Base-by-base conservation (phyloP, 768 basidiomycete genomes). In the Mycena metata region DNA sequence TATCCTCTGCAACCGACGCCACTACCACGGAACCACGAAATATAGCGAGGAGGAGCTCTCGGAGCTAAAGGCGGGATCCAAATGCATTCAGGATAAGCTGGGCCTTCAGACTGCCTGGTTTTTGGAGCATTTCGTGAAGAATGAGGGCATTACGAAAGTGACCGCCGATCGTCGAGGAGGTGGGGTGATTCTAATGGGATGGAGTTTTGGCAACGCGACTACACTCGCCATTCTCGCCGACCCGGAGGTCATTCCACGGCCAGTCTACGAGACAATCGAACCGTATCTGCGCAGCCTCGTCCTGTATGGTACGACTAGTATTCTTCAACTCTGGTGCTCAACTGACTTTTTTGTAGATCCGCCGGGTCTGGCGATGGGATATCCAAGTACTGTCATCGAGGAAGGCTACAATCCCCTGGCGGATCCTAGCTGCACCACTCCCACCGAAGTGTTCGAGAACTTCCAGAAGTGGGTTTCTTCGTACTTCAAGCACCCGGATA, bases 141-240 rank as follows among this genome's bases (percentile, higher is more conserved):
- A 72, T n/a, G 61, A 77, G 23, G 45, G 68, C 3, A 75, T 80
- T 13, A 79, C 80, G 1, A 71, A 69, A 43, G 65, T 78, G 13
- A 76, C 52, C 35, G 54, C 49, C 3, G 75, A 83, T 51, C 67
- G 76, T 12, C 39, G 24, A 16, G 54, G 49, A 0, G 82, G 83
- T 1, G 83, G 83, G 1, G 61, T 83, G n/a, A 75, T 77, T 4
- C 61, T 83, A 10, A 50, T 81, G 69, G 82, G 82, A 12, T 84
- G 83, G 83, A 82, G 82, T 3, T 74, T 79, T 61, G 83, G 83
- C 2, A 70, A 65, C 12, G 72, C 76, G 16, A 75, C 76, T 2
- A 64, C 73, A 5, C 74, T 82, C 57, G 35, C 79, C 23, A 63
- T 83, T 7, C 75, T 83, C 36, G 75, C 73, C 0, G 72, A 79